Evolutionary conservation across 345 rosid species (phyloP), one percentile per base, ranked within the genome.

Genomic region (Gossypium stocksii): DNA sequence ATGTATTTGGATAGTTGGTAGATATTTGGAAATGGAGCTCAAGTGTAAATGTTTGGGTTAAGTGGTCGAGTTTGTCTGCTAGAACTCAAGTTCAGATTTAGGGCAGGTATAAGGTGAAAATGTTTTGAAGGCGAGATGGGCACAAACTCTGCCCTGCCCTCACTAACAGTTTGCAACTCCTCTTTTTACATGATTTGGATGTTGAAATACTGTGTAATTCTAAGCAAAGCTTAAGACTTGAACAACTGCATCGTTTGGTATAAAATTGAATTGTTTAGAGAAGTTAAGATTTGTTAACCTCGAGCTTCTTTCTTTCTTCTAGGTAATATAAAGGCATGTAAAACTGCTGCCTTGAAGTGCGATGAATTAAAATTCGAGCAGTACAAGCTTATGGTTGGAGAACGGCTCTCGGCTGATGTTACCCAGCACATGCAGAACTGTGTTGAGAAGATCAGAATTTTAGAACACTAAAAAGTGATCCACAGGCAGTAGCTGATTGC

Each of bases 311-410:
- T 75, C 34, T 68, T 22, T 46, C 34, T 71, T n/a, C 44, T 54
- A 88, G 92, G 94, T 65, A 88, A 88, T 34, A 80, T 89, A 45
- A 86, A 73, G 81, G 91, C 96, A 25, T 91, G 97, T 80, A 91
- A 74, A 83, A 83, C 69, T 13, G 83, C 86, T 20, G 95, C 92
- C 1, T 74, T 89, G 84, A 89, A 90, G 85, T 92, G 91, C 65
- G 98, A 92, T n/a, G 89, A 83, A 41, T 74, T 77, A 49, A 94
- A 92, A 73, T 92, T 91, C 71, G 89, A 89, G 74, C 94, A 89
- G 38, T 77, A 85, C 83, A 89, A 82, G 80, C 88, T 89, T 38
- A 72, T 67, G 4, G 80, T 34, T 27, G 83, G 93, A 14, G 77
- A 80, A 10, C 70, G 45, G 13, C 80, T 85, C 77, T 84, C 92